Conservation (phyloP, 129 eudicot genomes). For the Tagetes erecta region DNA sequence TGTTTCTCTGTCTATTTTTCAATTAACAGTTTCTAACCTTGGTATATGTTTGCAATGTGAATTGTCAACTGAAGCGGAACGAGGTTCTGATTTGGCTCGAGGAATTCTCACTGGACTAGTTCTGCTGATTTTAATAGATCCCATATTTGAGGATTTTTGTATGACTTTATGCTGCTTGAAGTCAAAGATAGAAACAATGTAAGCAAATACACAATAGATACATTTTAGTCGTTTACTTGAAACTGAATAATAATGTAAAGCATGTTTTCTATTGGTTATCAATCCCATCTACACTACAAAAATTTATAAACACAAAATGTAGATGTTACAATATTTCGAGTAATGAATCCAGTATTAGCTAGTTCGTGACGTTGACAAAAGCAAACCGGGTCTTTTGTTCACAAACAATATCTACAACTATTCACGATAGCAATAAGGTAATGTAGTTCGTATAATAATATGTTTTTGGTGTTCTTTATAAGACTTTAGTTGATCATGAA, state of each 20-base stretch:
- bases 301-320: too few relatives aligned
- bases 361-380: too few relatives aligned
- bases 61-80: conserved; percentile 60
- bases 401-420: too few relatives aligned
- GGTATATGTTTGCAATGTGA: conserved; percentile 9
- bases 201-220: not conserved
- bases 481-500: too few relatives aligned
- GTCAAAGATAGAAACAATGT: conserved; percentile 10
- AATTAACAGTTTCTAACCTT: conserved; percentile 14
- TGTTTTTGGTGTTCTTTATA: too few relatives aligned
- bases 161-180: not conserved
- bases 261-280: not conserved
- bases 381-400: too few relatives aligned
- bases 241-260: not conserved
- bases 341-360: too few relatives aligned
- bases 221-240: not conserved
- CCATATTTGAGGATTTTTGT: not conserved
- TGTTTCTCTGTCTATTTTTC: not conserved
- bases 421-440: too few relatives aligned
- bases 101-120: conserved; percentile 57
- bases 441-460: too few relatives aligned
- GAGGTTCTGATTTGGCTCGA: conserved; percentile 95
- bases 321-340: too few relatives aligned
- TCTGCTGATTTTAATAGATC: conserved; percentile 7
- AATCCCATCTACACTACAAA: not conserved